Evolutionary conservation across 2,329 filamentous ascomycete species (phyloP), one percentile per base, ranked within the genome.

Genomic region (Cladophialophora bantiana): DNA sequence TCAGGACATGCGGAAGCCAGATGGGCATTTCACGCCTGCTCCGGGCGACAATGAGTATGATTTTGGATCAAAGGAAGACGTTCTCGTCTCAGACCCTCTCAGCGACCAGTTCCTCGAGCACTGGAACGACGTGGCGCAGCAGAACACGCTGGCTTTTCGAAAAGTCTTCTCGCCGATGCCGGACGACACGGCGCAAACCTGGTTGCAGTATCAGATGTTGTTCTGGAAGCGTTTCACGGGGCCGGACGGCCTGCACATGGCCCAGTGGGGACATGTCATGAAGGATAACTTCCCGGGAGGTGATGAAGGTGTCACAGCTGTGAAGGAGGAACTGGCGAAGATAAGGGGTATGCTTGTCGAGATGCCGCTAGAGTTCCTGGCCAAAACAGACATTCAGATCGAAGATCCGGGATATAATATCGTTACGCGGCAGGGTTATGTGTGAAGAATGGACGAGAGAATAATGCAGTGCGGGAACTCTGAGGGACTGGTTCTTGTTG

Each of bases 191-290:
- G 84, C 63, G 86, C 89, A 71, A 79, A 76, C 1, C 83, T 88
- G 34, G 75, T 76, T 4, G 76, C 78, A 58, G 75, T 76, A 69
- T 77, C 82, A 55, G 76, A 79, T 9, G 79, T 81, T 69, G 80
- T 82, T 15, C 77, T 82, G 64, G 66, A 64, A 58, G 63, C 52
- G 36, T 78, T 79, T 20, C 77, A 79, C 42, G 76, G 81, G 12
- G 71, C 72, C 48, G 73, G 81, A 73, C 75, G 74, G 60, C 77
- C 82, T 68, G 81, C 83, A 7, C 82, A 86, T 87, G 77, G 92
- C 93, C 73, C 86, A 89, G 74, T 94, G 93, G 80, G 94, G 94
- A 0, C 94, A 97, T 79, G 91, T 96, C 2, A 90, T 96, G 54
- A 88, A 87, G 74, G 89, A 92, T 59, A 88, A 94, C 74, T 91